Evolutionary conservation across 371 early-diverging fungal species (phyloP).

Genomic region (Cokeromyces recurvatus): DNA sequence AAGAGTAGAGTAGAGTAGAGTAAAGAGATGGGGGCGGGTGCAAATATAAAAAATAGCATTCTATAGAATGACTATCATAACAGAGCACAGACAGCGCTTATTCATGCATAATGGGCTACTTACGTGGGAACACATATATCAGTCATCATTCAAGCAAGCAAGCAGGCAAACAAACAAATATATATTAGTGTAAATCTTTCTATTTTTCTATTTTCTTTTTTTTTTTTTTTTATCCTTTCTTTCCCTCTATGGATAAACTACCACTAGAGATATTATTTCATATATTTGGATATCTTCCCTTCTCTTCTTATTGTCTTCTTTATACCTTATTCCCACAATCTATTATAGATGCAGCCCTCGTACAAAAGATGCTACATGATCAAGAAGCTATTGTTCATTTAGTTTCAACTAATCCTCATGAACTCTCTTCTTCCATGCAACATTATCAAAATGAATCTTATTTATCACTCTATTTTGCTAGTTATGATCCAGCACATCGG

Average conservation of each 20-base stretch:
- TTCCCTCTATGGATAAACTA: conserved; percentile 16
- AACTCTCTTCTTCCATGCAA: conserved; percentile 16
- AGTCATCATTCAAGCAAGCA: no score
- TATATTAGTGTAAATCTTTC: neutral
- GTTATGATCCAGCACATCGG: conserved; percentile 20
- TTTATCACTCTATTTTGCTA: conserved; percentile 21
- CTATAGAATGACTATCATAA: no score
- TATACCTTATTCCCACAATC: conserved; percentile 25
- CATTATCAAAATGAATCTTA: conserved; percentile 25
- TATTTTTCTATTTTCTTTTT: conserved; percentile 7
- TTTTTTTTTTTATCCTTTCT: conserved; percentile 10
- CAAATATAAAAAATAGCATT: no score
- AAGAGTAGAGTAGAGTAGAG: no score
- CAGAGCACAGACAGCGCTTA: no score
- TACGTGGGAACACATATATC: no score
- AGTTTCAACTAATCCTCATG: conserved; percentile 45
- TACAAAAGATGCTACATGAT: conserved; percentile 16
- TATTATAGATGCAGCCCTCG: conserved; percentile 31
- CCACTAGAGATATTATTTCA: conserved; percentile 33
- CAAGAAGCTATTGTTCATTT: conserved; percentile 21
- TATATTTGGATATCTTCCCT: conserved; percentile 28
- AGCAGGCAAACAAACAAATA: no score
- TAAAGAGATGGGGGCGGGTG: no score
- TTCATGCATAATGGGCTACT: no score
- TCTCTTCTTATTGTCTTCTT: conserved; percentile 16